These are phyloP conservation scores for Catharanthus roseus DNA, from an alignment of 257 asterid genomes.

Conservation along the genomic window DNA sequence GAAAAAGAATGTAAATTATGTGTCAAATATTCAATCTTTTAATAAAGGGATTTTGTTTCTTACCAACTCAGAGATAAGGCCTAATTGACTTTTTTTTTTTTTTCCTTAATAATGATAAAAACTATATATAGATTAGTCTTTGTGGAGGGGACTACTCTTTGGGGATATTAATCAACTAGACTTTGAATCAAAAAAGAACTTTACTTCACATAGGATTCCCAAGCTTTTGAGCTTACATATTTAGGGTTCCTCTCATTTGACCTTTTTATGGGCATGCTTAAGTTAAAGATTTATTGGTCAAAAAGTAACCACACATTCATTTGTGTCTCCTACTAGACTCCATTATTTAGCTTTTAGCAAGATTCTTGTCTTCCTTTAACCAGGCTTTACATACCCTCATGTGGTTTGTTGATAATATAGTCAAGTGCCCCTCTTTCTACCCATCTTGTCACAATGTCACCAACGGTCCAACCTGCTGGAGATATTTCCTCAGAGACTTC, in stretches of 20 bases:
- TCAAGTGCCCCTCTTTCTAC: no score
- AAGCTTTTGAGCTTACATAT: conserved; percentile 32
- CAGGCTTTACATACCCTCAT: conserved; percentile 48
- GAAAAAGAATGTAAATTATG: no score
- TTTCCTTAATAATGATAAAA: conserved; percentile 6
- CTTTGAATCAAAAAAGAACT: conserved; percentile 17
- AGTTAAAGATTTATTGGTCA: conserved; percentile 47
- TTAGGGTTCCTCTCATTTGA: conserved; percentile 34
- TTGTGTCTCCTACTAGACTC: conserved; percentile 62
- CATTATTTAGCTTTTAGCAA: conserved; percentile 77
- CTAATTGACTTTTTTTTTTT: conserved; percentile 5
- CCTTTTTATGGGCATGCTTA: conserved; percentile 46
- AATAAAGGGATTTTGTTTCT: no score
- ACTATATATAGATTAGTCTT: not conserved
- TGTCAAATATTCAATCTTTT: no score
- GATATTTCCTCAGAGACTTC: no score
- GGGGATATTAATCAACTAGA: conserved; percentile 4
- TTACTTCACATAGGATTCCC: conserved; percentile 75
- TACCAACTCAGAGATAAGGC: no score
- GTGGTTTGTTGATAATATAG: conserved; percentile 30
- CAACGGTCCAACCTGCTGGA: not conserved
- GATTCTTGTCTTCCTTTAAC: conserved; percentile 75
- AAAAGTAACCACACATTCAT: conserved; percentile 57
- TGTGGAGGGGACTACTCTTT: conserved; percentile 8
- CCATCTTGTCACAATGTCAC: conserved; percentile 16